These are phyloP conservation scores for Xylaria palmicola DNA, from an alignment of 495 filamentous ascomycete species.

Conservation along the genomic window DNA sequence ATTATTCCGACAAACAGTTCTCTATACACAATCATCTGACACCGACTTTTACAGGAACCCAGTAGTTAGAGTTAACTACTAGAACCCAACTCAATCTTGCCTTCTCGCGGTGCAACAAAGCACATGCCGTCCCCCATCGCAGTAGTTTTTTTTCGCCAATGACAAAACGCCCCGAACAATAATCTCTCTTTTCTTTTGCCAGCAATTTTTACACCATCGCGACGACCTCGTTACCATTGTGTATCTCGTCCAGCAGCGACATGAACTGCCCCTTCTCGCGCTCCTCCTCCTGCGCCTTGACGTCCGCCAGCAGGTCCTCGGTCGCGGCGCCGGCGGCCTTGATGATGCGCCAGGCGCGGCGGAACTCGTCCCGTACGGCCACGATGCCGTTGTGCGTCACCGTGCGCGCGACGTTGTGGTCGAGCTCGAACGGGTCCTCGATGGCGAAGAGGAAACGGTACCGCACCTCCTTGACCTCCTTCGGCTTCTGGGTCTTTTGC, in stretches of 20 bases:
- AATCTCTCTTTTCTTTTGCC: too few species aligned
- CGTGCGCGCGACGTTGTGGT: conserved; percentile 80
- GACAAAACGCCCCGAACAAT: too few species aligned
- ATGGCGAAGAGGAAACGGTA: conserved; percentile 83
- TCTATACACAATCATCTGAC: too few species aligned
- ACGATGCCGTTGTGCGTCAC: conserved; percentile 74
- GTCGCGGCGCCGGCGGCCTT: conserved; percentile 27
- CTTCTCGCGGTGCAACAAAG: too few species aligned
- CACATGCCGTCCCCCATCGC: too few species aligned
- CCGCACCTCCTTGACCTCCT: conserved; percentile 60
- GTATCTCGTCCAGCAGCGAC: conserved; percentile 40
- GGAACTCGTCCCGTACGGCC: conserved; percentile 75
- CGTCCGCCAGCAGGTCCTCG: conserved; percentile 42
- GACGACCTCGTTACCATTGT: conserved; percentile 28
- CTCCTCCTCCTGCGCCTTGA: conserved; percentile 21
- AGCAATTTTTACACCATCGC: neutral
- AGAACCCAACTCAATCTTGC: too few species aligned
- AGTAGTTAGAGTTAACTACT: too few species aligned
- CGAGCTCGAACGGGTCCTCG: conserved; percentile 82
- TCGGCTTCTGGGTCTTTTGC: conserved; percentile 15
- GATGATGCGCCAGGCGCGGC: conserved; percentile 68
- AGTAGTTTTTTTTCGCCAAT: too few species aligned
- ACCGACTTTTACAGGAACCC: too few species aligned
- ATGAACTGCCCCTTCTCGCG: conserved; percentile 33
- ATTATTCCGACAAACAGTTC: too few species aligned